Evolutionary conservation across 2,329 filamentous ascomycete genomes (phyloP).

Genomic region (Septoria linicola): DNA sequence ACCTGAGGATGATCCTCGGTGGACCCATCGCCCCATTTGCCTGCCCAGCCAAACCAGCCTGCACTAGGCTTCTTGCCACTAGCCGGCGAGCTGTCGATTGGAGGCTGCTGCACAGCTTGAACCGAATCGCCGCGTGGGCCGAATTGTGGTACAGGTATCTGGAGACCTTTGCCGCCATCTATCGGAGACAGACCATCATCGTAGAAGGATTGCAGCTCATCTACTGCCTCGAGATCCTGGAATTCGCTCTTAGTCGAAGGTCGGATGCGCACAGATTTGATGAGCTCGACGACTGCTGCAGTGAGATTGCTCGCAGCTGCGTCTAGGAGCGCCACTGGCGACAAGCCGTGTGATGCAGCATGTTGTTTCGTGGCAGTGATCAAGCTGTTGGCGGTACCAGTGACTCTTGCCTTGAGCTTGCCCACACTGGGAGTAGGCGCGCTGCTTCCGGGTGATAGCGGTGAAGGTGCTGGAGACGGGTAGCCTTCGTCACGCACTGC

Average conservation of each 20-base stretch:
- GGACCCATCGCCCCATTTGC: constrained; percentile 24
- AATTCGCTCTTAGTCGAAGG: constrained; percentile 28
- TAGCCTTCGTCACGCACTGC: constrained; percentile 56
- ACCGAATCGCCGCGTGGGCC: constrained; percentile 5
- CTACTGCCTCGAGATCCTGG: constrained; percentile 27
- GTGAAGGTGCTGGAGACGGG: constrained; percentile 35
- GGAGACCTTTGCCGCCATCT: constrained; percentile 11
- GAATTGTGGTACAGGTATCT: constrained; percentile 19
- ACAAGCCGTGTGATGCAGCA: constrained; percentile 75
- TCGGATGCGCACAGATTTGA: constrained; percentile 80
- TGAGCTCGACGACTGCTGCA: constrained; percentile 78
- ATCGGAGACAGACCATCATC: constrained; percentile 21
- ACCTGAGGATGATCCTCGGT: constrained; percentile 14
- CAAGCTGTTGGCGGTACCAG: constrained; percentile 90
- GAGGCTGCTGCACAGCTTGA: not conserved
- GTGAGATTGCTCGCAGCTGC: constrained; percentile 90
- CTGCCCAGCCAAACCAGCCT: constrained; percentile 30
- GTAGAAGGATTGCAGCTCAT: constrained; percentile 30
- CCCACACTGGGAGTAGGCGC: constrained; percentile 42
- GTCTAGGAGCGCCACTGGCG: constrained; percentile 89
- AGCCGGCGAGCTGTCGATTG: not conserved
- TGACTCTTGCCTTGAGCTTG: constrained; percentile 72
- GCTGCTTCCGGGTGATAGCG: constrained; percentile 18
- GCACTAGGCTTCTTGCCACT: constrained; percentile 19
- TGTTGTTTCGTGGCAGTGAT: constrained; percentile 96